Evolutionary conservation across 768 basidiomycete genomes (phyloP).

Genomic region (Clavaria fumosa): DNA sequence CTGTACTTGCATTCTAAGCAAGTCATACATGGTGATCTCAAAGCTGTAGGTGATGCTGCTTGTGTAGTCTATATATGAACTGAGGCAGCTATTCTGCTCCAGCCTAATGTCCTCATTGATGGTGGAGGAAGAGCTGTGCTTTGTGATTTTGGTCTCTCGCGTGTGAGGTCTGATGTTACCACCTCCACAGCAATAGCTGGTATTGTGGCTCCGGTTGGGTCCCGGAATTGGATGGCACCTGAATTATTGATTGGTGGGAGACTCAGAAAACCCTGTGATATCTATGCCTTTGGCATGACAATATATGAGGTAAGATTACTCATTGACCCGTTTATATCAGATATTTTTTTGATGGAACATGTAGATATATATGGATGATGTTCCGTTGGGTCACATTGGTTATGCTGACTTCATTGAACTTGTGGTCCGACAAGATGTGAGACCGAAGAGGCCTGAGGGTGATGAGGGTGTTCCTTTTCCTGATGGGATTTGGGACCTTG

Average conservation of each 20-base stretch:
- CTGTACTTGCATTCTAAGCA: slow-evolving; percentile 10
- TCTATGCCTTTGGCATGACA: slow-evolving; percentile 10
- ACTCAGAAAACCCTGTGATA: slow-evolving; percentile 10
- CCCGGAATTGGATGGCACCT: slow-evolving; percentile 18
- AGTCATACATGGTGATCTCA: slow-evolving; percentile 16
- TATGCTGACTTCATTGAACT: slow-evolving; percentile 8
- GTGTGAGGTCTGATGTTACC: slow-evolving; percentile 14
- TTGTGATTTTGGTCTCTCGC: slow-evolving; percentile 16
- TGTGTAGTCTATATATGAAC: not conserved
- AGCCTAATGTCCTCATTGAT: slow-evolving; percentile 13
- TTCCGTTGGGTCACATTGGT: slow-evolving; percentile 9
- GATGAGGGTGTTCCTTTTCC: slow-evolving; percentile 11
- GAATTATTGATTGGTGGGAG: slow-evolving; percentile 13
- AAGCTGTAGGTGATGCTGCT: slow-evolving; percentile 11
- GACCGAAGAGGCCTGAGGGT: slow-evolving; percentile 13
- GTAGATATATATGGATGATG: slow-evolving; percentile 9
- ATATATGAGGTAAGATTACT: slow-evolving; percentile 14
- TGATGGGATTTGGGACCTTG: slow-evolving; percentile 14
- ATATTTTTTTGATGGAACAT: no score
- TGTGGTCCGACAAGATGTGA: slow-evolving; percentile 7
- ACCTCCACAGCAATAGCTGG: no score
- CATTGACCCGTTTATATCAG: not conserved
- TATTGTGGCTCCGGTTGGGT: slow-evolving; percentile 11
- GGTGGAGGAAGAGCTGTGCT: slow-evolving; percentile 12
- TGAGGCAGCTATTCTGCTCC: not conserved